Conservation (phyloP, 192 early-diverging fungal genomes). For the Coemansia sp. region DNA sequence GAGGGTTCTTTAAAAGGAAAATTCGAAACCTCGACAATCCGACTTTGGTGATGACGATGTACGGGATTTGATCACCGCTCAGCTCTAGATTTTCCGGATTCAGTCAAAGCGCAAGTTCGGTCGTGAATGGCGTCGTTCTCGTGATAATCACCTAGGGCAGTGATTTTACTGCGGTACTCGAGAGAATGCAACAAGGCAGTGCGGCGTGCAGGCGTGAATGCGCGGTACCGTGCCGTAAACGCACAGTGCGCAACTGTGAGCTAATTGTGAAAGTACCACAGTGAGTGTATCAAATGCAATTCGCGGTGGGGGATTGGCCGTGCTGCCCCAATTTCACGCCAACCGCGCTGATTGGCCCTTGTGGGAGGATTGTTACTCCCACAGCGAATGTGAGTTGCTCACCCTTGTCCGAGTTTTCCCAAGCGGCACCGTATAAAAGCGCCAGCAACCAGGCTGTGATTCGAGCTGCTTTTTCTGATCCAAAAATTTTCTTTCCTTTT, state of each 20-base stretch:
- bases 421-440: neutral
- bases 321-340: neutral
- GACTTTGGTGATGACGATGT: neutral
- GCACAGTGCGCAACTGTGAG: conserved; percentile 5
- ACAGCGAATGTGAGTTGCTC: conserved; percentile 1
- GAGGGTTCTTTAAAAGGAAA: neutral
- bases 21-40: neutral
- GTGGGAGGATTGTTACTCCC: neutral
- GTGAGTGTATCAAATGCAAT: neutral
- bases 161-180: conserved; percentile 1
- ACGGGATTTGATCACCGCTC: neutral
- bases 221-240: conserved; percentile 1
- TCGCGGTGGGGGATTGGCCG: neutral
- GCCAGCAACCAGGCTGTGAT: neutral
- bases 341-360: neutral
- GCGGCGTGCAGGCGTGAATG: neutral
- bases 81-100: neutral
- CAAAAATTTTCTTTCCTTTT: neutral
- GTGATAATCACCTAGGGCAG: neutral
- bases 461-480: neutral
- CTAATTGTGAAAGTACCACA: neutral
- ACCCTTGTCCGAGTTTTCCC: neutral
- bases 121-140: neutral
- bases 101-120: neutral
- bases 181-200: neutral